Percentiles rank a stretch among this genome's conserved stretches.
Evolutionary conservation across 139 green algal genomes (phyloP).

Genomic region (Chlamydomonas sphaeroides): DNA sequence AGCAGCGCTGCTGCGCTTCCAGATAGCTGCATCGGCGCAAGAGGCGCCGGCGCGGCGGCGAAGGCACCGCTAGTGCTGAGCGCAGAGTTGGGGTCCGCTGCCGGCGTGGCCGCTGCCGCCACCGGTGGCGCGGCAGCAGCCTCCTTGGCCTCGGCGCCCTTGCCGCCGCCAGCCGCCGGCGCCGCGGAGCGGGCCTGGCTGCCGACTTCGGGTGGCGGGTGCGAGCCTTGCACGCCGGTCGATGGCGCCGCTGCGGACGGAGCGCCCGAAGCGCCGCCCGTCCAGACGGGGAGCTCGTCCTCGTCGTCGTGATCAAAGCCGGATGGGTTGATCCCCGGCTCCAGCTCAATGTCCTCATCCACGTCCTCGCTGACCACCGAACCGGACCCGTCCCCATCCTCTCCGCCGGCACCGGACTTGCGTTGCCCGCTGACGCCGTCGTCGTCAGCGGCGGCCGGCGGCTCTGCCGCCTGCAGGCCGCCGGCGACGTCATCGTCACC

Average conservation of each 20-base stretch:
- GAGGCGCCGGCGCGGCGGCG: neutral
- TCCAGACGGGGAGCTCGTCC: neutral
- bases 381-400: too few species aligned
- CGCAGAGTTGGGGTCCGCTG: neutral
- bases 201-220: too few species aligned
- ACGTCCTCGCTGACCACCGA: slow-evolving; percentile 24
- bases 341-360: slow-evolving; percentile 29
- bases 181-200: neutral
- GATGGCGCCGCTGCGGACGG: neutral
- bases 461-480: too few species aligned
- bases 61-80: slow-evolving; percentile 25
- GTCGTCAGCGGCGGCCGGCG: too few species aligned
- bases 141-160: too few species aligned
- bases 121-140: too few species aligned
- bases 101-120: neutral
- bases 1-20: slow-evolving; percentile 9
- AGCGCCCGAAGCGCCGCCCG: neutral
- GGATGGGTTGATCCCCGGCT: slow-evolving; percentile 9
- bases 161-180: too few species aligned
- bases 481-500: too few species aligned
- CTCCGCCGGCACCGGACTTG: too few species aligned
- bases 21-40: slow-evolving; percentile 18
- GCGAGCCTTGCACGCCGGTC: neutral
- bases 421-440: too few species aligned
- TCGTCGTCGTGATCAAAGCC: slow-evolving; percentile 31